Percentiles rank a stretch among this genome's conserved stretches.
Conservation (phyloP, 306 rosid species). For the Luffa acutangula region DNA sequence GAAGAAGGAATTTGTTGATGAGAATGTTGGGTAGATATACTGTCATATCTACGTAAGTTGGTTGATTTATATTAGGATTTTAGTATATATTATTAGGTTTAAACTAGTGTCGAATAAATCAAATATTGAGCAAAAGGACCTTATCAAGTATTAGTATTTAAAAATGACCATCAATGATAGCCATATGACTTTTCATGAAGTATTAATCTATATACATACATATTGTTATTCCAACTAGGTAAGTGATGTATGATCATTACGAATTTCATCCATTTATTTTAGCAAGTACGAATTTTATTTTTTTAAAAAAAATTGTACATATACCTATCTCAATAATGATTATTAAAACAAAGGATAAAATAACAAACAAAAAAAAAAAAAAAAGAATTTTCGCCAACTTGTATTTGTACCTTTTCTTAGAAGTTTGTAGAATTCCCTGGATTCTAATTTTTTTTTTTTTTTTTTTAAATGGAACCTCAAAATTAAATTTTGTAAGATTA, state of each 20-base stretch:
- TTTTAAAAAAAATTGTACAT: background rate
- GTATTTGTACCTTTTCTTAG: no score
- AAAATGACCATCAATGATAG: background rate
- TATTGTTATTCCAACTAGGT: background rate
- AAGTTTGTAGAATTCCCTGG: no score
- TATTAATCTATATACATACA: background rate
- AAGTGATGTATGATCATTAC: background rate
- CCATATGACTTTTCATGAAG: background rate
- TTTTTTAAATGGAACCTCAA: no score
- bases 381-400: no score
- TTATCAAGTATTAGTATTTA: no score
- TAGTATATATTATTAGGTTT: no score
- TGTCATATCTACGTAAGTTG: background rate
- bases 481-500: no score
- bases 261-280: background rate
- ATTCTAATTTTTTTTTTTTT: no score
- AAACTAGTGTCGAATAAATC: background rate
- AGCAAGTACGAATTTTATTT: background rate
- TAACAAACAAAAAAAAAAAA: no score
- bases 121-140: background rate
- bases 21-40: background rate
- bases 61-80: background rate
- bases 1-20: background rate
- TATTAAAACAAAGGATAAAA: no score
- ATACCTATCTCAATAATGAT: background rate